A percentile compares a stretch with the other conserved stretches of the same genome.
Conservation (phyloP, 2,329 filamentous ascomycete species). For the Cryphonectria radicalis region DNA sequence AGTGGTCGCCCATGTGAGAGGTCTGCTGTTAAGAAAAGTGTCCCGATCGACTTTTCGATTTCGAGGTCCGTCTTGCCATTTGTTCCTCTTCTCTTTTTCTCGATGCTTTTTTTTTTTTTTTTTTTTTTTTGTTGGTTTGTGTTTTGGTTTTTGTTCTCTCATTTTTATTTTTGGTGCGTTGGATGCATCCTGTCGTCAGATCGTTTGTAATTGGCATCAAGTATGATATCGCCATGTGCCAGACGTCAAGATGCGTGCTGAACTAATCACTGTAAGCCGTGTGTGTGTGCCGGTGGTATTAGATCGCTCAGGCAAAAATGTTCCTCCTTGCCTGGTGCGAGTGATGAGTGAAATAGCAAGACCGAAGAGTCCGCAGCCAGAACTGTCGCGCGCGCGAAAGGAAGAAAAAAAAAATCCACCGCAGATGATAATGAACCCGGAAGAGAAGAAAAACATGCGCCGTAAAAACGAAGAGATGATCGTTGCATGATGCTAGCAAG, state of each 20-base stretch:
- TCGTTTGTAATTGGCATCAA: conserved; percentile 25
- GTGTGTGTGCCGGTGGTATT: conserved; percentile 23
- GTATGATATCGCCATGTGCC: conserved; percentile 17
- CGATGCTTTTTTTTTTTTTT: background rate
- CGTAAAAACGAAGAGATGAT: conserved; percentile 21
- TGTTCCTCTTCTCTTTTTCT: background rate
- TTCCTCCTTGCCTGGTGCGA: conserved; percentile 14
- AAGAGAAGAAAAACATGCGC: conserved; percentile 27
- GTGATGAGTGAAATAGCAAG: conserved; percentile 14
- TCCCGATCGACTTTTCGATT: conserved; percentile 24
- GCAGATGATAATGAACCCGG: conserved; percentile 18
- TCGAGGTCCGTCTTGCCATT: conserved; percentile 18
- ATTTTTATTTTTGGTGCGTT: conserved; percentile 10
- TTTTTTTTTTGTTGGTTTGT: background rate
- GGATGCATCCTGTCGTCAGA: conserved; percentile 27
- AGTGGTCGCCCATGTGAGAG: conserved; percentile 31
- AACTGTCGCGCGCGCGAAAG: background rate
- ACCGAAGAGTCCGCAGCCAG: conserved; percentile 13
- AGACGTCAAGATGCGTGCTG: conserved; percentile 21
- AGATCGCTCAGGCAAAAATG: conserved; percentile 14
- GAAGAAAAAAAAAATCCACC: conserved; percentile 1
- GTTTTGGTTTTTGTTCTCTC: background rate
- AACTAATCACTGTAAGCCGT: conserved; percentile 23
- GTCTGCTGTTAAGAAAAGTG: conserved; percentile 27
- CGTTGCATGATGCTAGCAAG: conserved; percentile 15